These are phyloP conservation scores for Talaromyces marneffei DNA, from an alignment of 2,329 filamentous ascomycete genomes.

Conservation along the genomic window DNA sequence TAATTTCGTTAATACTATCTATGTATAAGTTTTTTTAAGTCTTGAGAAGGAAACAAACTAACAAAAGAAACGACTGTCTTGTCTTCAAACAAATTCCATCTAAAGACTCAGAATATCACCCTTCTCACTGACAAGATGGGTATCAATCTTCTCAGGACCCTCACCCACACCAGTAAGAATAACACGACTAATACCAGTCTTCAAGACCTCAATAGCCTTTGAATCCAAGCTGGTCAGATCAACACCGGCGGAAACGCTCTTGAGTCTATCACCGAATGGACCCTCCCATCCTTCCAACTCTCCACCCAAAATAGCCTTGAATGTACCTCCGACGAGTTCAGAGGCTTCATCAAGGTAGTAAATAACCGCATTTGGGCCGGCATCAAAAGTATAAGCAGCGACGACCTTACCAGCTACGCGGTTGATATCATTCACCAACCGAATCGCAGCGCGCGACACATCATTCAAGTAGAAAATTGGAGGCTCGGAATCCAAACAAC, in stretches of 20 bases:
- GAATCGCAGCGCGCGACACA: constrained; percentile 76
- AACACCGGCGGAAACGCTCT: constrained; percentile 48
- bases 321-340: constrained; percentile 65
- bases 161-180: constrained; percentile 90
- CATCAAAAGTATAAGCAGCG: constrained; percentile 95
- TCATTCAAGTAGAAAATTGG: constrained; percentile 99
- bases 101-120: constrained; percentile 44
- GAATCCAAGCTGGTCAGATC: constrained; percentile 55
- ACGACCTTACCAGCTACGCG: constrained; percentile 68
- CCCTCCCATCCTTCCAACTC: constrained; percentile 49
- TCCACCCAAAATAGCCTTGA: constrained; percentile 69
- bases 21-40: neutral
- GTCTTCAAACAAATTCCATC: neutral
- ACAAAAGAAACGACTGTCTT: neutral
- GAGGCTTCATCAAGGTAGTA: constrained; percentile 85
- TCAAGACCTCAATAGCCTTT: constrained; percentile 57
- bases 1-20: neutral
- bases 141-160: constrained; percentile 73
- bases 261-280: constrained; percentile 51
- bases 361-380: constrained; percentile 91
- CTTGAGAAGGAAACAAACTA: neutral
- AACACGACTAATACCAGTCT: constrained; percentile 76
- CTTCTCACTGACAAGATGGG: constrained; percentile 66
- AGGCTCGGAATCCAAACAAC: constrained; percentile 88
- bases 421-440: constrained; percentile 86